Evolutionary conservation across 2,329 filamentous ascomycete species (phyloP), one percentile per base, ranked within the genome.

Genomic region (Leptographium procerum): DNA sequence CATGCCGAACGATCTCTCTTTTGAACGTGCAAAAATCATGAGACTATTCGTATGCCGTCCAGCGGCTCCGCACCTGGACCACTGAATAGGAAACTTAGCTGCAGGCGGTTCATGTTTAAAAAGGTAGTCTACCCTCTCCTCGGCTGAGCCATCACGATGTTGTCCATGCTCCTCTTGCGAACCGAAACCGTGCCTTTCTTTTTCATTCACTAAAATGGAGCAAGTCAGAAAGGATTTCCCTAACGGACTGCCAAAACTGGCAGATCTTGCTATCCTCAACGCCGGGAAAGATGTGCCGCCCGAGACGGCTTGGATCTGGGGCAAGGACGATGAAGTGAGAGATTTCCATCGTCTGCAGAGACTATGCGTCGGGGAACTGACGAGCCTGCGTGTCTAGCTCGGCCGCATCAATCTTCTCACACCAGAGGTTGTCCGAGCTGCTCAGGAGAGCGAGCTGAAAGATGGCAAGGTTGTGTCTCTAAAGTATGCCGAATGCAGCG

Each of bases 331-430:
- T 22, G 53, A 58, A 31, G 56, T 60, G 36, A 4, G 56, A 34
- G 31, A n/a, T 8, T 19, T 7, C 22, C 19, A 22, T 28, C 2
- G n/a, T n/a, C n/a, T n/a, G n/a, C n/a, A n/a, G n/a, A n/a, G n/a
- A n/a, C n/a, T n/a, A n/a, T n/a, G n/a, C 13, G 34, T 6, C 16
- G 6, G 10, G n/a, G 5, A 22, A 22, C 34, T 29, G 48, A 33
- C n/a, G 24, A 16, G 1, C 5, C 26, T 40, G 14, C 36, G 36
- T 40, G 14, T 40, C 36, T 40, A 55, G 53, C 67, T 77, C 4
- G 77, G 77, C 16, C 76, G 75, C 58, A 70, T 80, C 6, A 79
- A 79, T 64, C 69, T 77, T 7, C 71, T 80, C 52, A 80, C 76
- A 0, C 72, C 76, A 0, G 66, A 70, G n/a, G 70, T 76, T 24